A percentile compares a stretch with the other conserved stretches of the same genome.
Conservation (phyloP, 768 basidiomycete genomes). For the Auriscalpium microsporum region DNA sequence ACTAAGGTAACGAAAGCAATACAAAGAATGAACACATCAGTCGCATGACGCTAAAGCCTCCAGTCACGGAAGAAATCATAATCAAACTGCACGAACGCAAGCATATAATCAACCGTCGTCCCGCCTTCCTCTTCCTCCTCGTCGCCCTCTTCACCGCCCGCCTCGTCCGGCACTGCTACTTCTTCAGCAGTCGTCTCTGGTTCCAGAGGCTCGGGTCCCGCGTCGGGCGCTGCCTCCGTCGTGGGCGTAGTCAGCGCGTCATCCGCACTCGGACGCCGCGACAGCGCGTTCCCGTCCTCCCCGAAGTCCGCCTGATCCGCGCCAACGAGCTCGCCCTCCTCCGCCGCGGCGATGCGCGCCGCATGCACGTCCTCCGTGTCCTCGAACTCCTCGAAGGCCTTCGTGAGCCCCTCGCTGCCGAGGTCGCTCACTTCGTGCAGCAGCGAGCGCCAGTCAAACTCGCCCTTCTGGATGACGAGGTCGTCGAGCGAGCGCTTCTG, state of each 20-base stretch:
- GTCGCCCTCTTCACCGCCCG: conserved; percentile 1
- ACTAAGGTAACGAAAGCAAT: no score
- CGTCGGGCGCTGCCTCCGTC: conserved; percentile 6
- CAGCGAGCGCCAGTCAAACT: conserved; percentile 89
- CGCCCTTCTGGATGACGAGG: conserved; percentile 87
- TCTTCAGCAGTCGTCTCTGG: conserved; percentile 16
- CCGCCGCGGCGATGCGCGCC: conserved; percentile 65
- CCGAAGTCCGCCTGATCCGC: conserved; percentile 78
- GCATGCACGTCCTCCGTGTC: conserved; percentile 84
- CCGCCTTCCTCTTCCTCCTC: conserved; percentile 49
- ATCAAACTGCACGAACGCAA: conserved; percentile 52
- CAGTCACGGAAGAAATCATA: conserved; percentile 68
- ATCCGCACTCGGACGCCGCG: neutral
- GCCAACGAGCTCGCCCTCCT: conserved; percentile 64
- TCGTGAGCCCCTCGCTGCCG: conserved; percentile 41
- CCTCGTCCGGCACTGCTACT: conserved; percentile 24
- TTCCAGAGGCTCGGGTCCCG: conserved; percentile 16
- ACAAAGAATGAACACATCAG: no score
- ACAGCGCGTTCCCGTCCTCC: conserved; percentile 25
- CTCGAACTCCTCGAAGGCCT: conserved; percentile 76
- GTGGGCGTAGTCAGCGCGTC: conserved; percentile 8
- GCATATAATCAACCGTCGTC: conserved; percentile 79
- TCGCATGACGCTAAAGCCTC: conserved; percentile 36
- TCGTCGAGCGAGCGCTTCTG: conserved; percentile 90
- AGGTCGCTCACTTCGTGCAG: conserved; percentile 50